A percentile compares a stretch with the other conserved stretches of the same genome.
Conservation (phyloP, 805 yeast genomes). For the Phaffomyces antillensis region DNA sequence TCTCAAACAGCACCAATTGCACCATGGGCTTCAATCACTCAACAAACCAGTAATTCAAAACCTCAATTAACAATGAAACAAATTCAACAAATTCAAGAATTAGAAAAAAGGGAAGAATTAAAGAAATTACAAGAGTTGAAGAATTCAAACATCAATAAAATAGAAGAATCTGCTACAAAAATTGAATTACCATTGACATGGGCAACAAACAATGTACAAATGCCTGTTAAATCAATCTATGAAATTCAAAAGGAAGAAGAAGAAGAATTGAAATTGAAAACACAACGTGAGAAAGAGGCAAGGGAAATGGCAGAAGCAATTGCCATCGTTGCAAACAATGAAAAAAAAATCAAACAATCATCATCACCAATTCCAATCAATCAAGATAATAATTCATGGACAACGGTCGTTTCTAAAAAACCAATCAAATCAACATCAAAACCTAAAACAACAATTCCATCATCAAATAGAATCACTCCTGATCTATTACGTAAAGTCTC, state of each 20-base stretch:
- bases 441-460: constrained; percentile 11
- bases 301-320: constrained; percentile 17
- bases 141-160: constrained; percentile 11
- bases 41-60: constrained; percentile 1
- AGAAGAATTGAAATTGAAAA: constrained; percentile 8
- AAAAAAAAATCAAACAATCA: constrained; percentile 7
- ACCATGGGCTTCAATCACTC: constrained; percentile 44
- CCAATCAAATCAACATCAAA: constrained; percentile 7
- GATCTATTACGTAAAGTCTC: constrained; percentile 33
- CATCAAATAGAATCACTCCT: constrained; percentile 21
- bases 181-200: constrained; percentile 8
- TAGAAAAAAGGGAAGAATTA: constrained; percentile 40
- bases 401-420: constrained; percentile 26
- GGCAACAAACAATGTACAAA: neutral
- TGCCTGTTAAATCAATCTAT: constrained; percentile 41
- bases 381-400: constrained; percentile 29
- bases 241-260: constrained; percentile 59
- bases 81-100: constrained; percentile 46
- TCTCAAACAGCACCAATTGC: constrained; percentile 25
- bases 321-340: constrained; percentile 12
- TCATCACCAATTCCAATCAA: constrained; percentile 9
- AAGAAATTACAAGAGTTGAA: constrained; percentile 25
- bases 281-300: constrained; percentile 3
- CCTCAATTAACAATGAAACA: constrained; percentile 44
- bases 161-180: neutral